Evolutionary conservation across 192 early-diverging fungal genomes (phyloP), one percentile per base, ranked within the genome.

Genomic region (Umbelopsis isabellina): DNA sequence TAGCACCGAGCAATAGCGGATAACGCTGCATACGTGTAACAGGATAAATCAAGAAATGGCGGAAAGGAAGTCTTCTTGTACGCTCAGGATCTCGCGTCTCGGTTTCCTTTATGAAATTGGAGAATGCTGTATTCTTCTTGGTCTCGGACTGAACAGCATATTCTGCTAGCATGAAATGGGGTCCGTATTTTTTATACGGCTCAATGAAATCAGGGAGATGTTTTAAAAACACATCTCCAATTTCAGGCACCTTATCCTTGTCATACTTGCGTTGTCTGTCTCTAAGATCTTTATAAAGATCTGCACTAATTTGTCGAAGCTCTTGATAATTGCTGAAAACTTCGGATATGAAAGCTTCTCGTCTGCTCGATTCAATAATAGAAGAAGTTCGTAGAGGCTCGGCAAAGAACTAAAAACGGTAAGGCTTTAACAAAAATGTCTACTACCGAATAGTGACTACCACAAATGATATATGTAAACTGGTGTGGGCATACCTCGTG

Each of bases 1-100:
- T 86, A 0, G 90, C 92, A 47, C 86, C 85, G 25, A 99, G 84
- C 66, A 99, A 78, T 27, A 99, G 82, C 10, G 90, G 91, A 70
- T 96, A 99, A 48, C 94, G 85, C 18, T 90, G 93, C 72, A 98
- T 75, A 30, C 94, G 90, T 18, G 93, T 91, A 0, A 91, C 90
- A 33, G 97, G 97, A 15, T 91, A 85, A 1, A 88, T 87, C 50
- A 98, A 76, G 49, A 75, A 80, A 52, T 75, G 71, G 44, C 78
- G 70, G 44, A 80, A 68, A 44, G 55, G 51, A 1, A 80, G 47
- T 25, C 78, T 46, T 13, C 69, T 46, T 15, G 68, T 70, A 21
- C 72, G 76, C 46, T 68, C 46, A 53, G 65, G 47, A 16, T 69
- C 68, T 18, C 68, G 46, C 13, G 68, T 69, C 30, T 48, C 58